phyloP scores from a whole-genome alignment of 768 basidiomycete genomes.

The Suillus spraguei region DNA sequence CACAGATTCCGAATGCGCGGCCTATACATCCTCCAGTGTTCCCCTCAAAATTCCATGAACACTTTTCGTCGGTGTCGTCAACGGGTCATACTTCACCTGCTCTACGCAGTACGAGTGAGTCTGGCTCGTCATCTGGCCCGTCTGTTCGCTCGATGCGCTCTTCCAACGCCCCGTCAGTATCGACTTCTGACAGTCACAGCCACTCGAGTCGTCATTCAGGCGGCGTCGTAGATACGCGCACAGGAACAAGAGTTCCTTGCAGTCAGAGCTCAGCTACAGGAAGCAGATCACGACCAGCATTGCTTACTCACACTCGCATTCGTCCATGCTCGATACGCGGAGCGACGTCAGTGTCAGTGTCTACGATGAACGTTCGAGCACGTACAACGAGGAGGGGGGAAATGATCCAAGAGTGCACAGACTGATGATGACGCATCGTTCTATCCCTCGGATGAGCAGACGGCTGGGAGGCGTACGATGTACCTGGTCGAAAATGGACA shows the following conservation, averaged over 20 bases:
- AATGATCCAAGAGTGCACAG: not conserved
- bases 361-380: conserved; percentile 17
- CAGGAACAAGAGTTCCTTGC: conserved; percentile 24
- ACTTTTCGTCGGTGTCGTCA: conserved; percentile 33
- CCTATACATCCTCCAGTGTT: conserved; percentile 18
- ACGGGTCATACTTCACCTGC: conserved; percentile 18
- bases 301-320: not conserved
- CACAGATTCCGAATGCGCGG: conserved; percentile 21
- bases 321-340: not conserved
- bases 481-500: conserved; percentile 33
- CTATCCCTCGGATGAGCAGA: conserved; percentile 30
- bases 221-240: conserved; percentile 17
- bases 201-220: conserved; percentile 15
- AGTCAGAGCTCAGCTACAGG: conserved; percentile 25
- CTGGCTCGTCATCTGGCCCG: conserved; percentile 31
- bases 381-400: not conserved
- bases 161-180: conserved; percentile 22
- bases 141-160: conserved; percentile 30
- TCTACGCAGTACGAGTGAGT: conserved; percentile 26
- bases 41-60: conserved; percentile 36
- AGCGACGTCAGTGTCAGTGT: not conserved
- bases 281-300: conserved; percentile 17
- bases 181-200: conserved; percentile 12
- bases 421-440: conserved; percentile 27
- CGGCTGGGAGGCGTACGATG: conserved; percentile 37